Evolutionary conservation across 1,284 basidiomycete genomes (phyloP).

Genomic region (Grifola frondosa): DNA sequence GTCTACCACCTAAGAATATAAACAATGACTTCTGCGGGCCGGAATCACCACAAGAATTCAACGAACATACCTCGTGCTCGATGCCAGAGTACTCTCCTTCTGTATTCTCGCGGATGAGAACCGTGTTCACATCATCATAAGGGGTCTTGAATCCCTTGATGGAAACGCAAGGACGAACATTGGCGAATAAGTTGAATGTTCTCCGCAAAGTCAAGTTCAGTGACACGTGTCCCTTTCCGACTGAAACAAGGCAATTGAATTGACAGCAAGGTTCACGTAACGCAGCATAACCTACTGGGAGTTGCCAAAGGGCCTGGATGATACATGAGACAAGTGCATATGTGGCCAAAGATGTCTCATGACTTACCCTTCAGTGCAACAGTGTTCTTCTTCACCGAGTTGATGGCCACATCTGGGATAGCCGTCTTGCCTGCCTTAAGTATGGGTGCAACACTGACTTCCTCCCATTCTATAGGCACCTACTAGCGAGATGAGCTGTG

Average conservation of each 20-base stretch:
- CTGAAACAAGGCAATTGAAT: conserved; percentile 40
- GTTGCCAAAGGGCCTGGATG: conserved; percentile 86
- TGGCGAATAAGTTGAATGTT: conserved; percentile 98
- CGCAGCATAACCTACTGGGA: conserved; percentile 78
- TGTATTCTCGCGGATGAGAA: conserved; percentile 99
- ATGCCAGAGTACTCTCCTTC: conserved; percentile 99
- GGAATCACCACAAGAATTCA: conserved; percentile 12
- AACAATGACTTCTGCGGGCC: not conserved
- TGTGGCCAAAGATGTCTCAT: not conserved
- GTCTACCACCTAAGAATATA: conserved; percentile 70
- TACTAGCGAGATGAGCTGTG: conserved; percentile 30
- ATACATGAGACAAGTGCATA: not conserved
- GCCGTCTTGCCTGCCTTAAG: conserved; percentile 95
- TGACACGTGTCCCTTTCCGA: conserved; percentile 99
- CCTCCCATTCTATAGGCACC: conserved; percentile 99
- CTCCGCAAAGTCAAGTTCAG: conserved; percentile 95
- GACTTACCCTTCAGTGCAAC: conserved; percentile 91
- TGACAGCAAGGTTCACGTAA: conserved; percentile 18
- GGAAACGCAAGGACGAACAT: conserved; percentile 95
- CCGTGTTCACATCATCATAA: conserved; percentile 98
- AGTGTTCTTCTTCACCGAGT: conserved; percentile 94
- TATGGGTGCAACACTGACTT: conserved; percentile 94
- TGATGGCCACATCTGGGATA: conserved; percentile 91
- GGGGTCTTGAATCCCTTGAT: conserved; percentile 98
- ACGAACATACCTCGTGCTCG: conserved; percentile 81